Evolutionary conservation across 1,284 basidiomycete species (phyloP).

Genomic region (Exobasidium rhododendri): DNA sequence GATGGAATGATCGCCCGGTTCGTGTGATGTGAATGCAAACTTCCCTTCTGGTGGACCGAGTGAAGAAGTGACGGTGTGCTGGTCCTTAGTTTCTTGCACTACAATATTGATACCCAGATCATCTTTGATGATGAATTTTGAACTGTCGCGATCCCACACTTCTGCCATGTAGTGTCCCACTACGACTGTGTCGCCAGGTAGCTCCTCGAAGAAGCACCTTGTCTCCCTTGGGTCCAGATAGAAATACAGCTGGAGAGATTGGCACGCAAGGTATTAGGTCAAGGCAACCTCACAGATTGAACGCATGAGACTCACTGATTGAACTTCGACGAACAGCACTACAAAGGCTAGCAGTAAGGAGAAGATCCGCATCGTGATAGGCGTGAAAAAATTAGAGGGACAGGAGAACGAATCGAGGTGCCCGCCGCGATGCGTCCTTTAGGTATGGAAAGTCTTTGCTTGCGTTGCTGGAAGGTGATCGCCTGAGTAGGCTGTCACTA

Average conservation of each 20-base stretch:
- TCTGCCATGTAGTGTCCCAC: slow-evolving; percentile 73
- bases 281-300: too few species aligned
- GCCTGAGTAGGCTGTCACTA: too few species aligned
- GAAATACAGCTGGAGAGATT: slow-evolving; percentile 53
- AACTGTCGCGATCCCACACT: slow-evolving; percentile 76
- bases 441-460: too few species aligned
- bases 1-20: slow-evolving; percentile 92
- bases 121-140: slow-evolving; percentile 70
- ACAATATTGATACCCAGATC: slow-evolving; percentile 83
- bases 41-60: slow-evolving; percentile 82
- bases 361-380: not conserved
- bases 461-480: too few species aligned
- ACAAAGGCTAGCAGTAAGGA: not conserved
- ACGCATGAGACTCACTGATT: not conserved
- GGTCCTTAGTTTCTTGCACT: slow-evolving; percentile 54
- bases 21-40: slow-evolving; percentile 96
- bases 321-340: not conserved
- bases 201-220: slow-evolving; percentile 88
- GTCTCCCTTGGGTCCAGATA: slow-evolving; percentile 56
- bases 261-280: too few species aligned
- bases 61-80: slow-evolving; percentile 66
- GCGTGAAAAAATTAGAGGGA: not conserved
- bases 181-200: slow-evolving; percentile 93
- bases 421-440: not conserved
- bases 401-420: not conserved